Percentiles rank a stretch among this genome's conserved stretches.
phyloP scores from a whole-genome alignment of 1,284 basidiomycete species.

The Trichosporon sp. region DNA sequence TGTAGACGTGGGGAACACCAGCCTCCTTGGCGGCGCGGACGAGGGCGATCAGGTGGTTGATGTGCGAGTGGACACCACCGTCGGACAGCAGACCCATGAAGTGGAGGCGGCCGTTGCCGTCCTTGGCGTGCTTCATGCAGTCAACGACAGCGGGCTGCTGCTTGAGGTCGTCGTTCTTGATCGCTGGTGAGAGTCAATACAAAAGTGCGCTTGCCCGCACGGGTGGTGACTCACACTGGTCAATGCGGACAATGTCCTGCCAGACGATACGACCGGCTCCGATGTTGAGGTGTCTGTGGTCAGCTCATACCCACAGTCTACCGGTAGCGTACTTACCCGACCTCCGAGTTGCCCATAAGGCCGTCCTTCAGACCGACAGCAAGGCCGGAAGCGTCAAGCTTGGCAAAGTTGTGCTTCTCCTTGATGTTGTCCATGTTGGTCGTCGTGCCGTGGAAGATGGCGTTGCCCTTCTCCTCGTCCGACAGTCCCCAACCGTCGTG shows the following conservation, averaged over 20 bases:
- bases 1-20: slow-evolving; percentile 72
- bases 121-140: slow-evolving; percentile 68
- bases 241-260: slow-evolving; percentile 91
- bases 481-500: slow-evolving; percentile 89
- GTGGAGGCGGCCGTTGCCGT: slow-evolving; percentile 72
- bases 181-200: too few species aligned
- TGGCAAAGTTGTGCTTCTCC: slow-evolving; percentile 65
- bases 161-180: slow-evolving; percentile 80
- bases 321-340: slow-evolving; percentile 59
- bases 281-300: slow-evolving; percentile 74
- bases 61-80: slow-evolving; percentile 92
- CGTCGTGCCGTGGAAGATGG: slow-evolving; percentile 73
- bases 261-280: slow-evolving; percentile 87
- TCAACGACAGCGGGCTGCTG: slow-evolving; percentile 66
- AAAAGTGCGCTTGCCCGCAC: too few species aligned
- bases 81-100: slow-evolving; percentile 82
- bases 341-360: slow-evolving; percentile 92
- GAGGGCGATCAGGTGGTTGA: slow-evolving; percentile 74
- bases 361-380: slow-evolving; percentile 84
- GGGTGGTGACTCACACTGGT: slow-evolving; percentile 54
- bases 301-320: background rate
- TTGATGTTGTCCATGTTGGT: slow-evolving; percentile 81
- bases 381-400: slow-evolving; percentile 73
- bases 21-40: slow-evolving; percentile 79
- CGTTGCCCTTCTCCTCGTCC: slow-evolving; percentile 70